Evolutionary conservation across 2,329 filamentous ascomycete genomes (phyloP), one percentile per base, ranked within the genome.

Genomic region (Arachnopeziza araneosa): DNA sequence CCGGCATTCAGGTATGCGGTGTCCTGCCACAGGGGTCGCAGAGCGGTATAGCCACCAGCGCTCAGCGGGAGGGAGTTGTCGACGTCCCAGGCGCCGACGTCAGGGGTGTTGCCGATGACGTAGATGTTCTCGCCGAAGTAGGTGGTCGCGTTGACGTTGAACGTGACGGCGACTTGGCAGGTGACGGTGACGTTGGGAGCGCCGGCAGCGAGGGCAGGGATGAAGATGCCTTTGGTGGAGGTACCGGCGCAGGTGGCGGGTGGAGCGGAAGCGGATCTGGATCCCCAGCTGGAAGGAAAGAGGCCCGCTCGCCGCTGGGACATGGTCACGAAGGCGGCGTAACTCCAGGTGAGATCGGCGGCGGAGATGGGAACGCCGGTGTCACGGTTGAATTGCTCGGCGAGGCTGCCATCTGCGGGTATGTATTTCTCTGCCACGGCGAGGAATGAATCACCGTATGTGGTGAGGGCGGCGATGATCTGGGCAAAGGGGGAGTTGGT

Each of bases 301-400:
- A 80, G 68, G 17, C 79, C 80, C 23, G 78, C 77, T 50, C 85
- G 80, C 44, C 85, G 80, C 54, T 80, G 78, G 24, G 77, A 74
- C 54, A 83, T 82, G 1, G 86, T 86, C 55, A 91, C 76, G 72
- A 90, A 86, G 0, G 86, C 80, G 1, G 87, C 85, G 66, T 90
- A 90, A 0, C 85, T 89, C 87, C 87, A 90, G 1, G 87, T 90
- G n/a, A 90, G 75, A 63, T 91, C 84, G 14, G 74, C 71, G 1
- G 88, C 88, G 1, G 86, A 88, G 3, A 86, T 72, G 0, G 83
- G 84, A 0, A 68, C 66, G 32, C 81, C 85, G 21, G 72, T 76
- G 60, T 75, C 71, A 65, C 81, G 81, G 67, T 82, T 78, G 69
- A 82, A 90, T 71, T 91, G 87, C 76, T 91, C 88, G 1, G 84